phyloP scores from a whole-genome alignment of 2,329 filamentous ascomycete genomes.

The Penicillium sp. region DNA sequence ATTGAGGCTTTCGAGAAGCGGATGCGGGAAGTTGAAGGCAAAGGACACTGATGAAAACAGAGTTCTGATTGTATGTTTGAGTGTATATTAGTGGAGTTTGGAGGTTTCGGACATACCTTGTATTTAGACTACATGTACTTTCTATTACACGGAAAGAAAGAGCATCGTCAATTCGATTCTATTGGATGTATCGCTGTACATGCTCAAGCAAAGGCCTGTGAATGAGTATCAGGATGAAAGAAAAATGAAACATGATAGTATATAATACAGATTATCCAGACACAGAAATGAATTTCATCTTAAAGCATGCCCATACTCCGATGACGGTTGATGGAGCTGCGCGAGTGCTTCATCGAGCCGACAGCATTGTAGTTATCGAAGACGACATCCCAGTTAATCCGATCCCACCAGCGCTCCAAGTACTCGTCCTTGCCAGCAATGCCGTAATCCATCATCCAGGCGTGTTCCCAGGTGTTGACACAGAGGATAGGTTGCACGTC shows the following conservation, averaged over 20 bases:
- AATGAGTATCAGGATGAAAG: slow-evolving; percentile 4
- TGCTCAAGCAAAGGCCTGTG: slow-evolving; percentile 8
- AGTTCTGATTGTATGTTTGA: not conserved
- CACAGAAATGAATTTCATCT: slow-evolving; percentile 18
- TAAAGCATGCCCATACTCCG: slow-evolving; percentile 30
- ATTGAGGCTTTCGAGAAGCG: slow-evolving; percentile 88
- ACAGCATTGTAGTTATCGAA: slow-evolving; percentile 45
- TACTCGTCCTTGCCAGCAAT: slow-evolving; percentile 72
- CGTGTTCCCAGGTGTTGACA: slow-evolving; percentile 95
- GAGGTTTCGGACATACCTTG: not conserved
- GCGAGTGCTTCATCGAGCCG: slow-evolving; percentile 24
- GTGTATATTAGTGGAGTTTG: slow-evolving; percentile 16
- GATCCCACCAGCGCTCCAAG: slow-evolving; percentile 80
- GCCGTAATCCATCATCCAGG: slow-evolving; percentile 81
- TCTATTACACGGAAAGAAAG: not conserved
- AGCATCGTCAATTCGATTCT: slow-evolving; percentile 14
- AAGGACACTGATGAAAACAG: slow-evolving; percentile 10
- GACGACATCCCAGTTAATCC: slow-evolving; percentile 81
- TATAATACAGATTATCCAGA: slow-evolving; percentile 29
- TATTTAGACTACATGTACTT: not conserved
- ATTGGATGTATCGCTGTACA: slow-evolving; percentile 22
- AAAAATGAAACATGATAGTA: slow-evolving; percentile 24
- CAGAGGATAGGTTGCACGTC: slow-evolving; percentile 76
- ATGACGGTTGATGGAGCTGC: slow-evolving; percentile 20
- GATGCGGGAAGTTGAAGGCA: slow-evolving; percentile 59